A percentile compares a stretch with the other conserved stretches of the same genome.
phyloP scores from a whole-genome alignment of 768 basidiomycete genomes.

The Suillus bovinus region DNA sequence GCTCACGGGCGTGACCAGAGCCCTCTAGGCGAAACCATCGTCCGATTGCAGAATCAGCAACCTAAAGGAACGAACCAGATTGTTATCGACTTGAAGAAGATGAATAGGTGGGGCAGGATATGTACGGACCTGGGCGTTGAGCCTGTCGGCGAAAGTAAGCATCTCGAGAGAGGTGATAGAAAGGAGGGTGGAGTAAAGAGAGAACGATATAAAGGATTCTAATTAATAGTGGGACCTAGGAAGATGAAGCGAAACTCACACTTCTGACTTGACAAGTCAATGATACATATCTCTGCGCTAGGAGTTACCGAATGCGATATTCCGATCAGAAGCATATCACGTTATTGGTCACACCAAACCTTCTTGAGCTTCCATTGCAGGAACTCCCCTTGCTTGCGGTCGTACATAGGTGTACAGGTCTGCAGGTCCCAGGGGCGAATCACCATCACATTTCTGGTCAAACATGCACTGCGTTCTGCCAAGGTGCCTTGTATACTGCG shows the following conservation, averaged over 20 bases:
- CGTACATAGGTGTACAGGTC: neutral
- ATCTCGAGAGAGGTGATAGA: constrained; percentile 23
- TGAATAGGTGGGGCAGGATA: neutral
- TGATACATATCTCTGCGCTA: neutral
- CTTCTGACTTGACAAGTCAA: neutral
- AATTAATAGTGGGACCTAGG: constrained; percentile 1
- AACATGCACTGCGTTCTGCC: neutral
- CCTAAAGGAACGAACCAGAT: constrained; percentile 17
- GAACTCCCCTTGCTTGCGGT: too few relatives aligned
- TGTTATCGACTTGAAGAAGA: neutral
- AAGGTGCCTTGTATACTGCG: neutral
- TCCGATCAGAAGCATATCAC: neutral
- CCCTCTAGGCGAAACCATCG: constrained; percentile 77
- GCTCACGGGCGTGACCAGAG: constrained; percentile 61
- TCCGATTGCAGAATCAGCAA: constrained; percentile 47
- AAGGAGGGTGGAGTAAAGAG: constrained; percentile 18
- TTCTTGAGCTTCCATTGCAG: neutral
- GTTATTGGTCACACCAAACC: neutral
- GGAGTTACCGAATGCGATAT: neutral
- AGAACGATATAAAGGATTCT: constrained; percentile 22
- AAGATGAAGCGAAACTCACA: constrained; percentile 1
- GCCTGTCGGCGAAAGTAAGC: constrained; percentile 41
- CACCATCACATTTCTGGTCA: neutral
- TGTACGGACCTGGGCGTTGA: constrained; percentile 40
- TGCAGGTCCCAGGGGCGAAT: neutral